A percentile compares a stretch with the other conserved stretches of the same genome.
These are phyloP conservation scores for Hygrophoropsis aurantiaca DNA, from an alignment of 768 basidiomycete species.

Conservation along the genomic window DNA sequence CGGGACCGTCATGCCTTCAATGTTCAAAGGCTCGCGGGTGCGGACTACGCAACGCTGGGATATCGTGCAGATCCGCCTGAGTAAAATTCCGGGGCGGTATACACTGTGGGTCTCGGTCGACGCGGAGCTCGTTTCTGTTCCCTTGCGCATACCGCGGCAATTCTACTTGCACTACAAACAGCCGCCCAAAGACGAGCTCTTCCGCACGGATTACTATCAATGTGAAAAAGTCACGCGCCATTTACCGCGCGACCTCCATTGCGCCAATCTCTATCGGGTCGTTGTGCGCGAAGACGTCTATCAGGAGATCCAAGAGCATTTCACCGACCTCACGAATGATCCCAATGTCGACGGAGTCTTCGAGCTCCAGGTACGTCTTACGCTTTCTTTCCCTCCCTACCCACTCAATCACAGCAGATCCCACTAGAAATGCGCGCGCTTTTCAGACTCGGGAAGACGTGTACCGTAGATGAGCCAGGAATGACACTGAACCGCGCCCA, in stretches of 20 bases:
- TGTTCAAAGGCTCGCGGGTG: conserved; percentile 67
- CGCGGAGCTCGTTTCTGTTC: conserved; percentile 72
- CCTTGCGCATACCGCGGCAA: conserved; percentile 84
- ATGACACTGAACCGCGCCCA: conserved; percentile 83
- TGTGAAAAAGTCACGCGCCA: conserved; percentile 72
- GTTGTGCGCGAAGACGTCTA: conserved; percentile 82
- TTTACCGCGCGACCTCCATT: conserved; percentile 76
- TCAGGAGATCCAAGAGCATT: conserved; percentile 83
- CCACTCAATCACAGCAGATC: conserved; percentile 45
- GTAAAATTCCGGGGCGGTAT: conserved; percentile 76
- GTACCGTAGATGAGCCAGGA: conserved; percentile 60
- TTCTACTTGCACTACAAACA: conserved; percentile 91
- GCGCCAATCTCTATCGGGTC: conserved; percentile 80
- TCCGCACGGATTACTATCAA: conserved; percentile 67
- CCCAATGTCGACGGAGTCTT: conserved; percentile 94
- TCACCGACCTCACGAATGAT: conserved; percentile 89
- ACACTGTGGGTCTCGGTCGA: conserved; percentile 87
- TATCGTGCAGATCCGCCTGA: conserved; percentile 84
- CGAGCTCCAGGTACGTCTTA: conserved; percentile 74
- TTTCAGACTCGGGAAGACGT: conserved; percentile 82
- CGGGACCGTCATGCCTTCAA: conserved; percentile 57
- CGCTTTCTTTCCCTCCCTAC: background rate
- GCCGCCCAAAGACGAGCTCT: conserved; percentile 61
- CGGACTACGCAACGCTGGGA: conserved; percentile 81
- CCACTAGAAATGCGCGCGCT: conserved; percentile 82